Conservation (phyloP, 2,329 filamentous ascomycete species). For the Colletotrichum limetticola region DNA sequence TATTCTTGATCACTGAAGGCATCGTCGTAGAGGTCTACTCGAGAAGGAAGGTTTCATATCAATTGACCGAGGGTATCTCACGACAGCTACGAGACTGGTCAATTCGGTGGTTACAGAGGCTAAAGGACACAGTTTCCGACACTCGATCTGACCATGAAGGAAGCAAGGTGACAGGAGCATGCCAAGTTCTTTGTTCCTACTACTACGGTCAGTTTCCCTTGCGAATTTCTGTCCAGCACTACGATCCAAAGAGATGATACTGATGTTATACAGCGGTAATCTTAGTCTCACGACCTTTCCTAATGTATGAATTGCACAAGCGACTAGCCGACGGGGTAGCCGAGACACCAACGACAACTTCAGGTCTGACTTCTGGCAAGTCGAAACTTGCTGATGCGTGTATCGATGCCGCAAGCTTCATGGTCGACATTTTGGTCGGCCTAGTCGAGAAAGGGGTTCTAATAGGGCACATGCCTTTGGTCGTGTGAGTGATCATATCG, state of each 20-base stretch:
- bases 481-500: conserved; percentile 55
- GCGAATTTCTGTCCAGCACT: too few relatives aligned
- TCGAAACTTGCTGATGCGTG: conserved; percentile 64
- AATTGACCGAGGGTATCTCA: conserved; percentile 64
- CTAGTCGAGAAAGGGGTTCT: conserved; percentile 54
- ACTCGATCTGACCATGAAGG: conserved; percentile 39
- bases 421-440: conserved; percentile 60
- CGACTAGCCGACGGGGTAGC: conserved; percentile 51
- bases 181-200: conserved; percentile 62
- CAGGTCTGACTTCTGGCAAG: conserved; percentile 52
- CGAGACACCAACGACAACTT: neutral
- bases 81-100: conserved; percentile 64
- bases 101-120: conserved; percentile 55
- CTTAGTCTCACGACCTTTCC: conserved; percentile 64
- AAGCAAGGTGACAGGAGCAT: conserved; percentile 55
- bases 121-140: conserved; percentile 51
- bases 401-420: conserved; percentile 64
- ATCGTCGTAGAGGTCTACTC: conserved; percentile 65
- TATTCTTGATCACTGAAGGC: conserved; percentile 61
- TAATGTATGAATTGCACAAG: conserved; percentile 65
- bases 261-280: conserved; percentile 55
- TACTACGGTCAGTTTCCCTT: conserved; percentile 51
- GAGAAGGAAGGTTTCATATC: conserved; percentile 61
- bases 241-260: neutral
- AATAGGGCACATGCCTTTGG: conserved; percentile 58